A percentile compares a stretch with the other conserved stretches of the same genome.
Conservation (phyloP, 2,329 filamentous ascomycete species). For the Neofusicoccum cordaticola region DNA sequence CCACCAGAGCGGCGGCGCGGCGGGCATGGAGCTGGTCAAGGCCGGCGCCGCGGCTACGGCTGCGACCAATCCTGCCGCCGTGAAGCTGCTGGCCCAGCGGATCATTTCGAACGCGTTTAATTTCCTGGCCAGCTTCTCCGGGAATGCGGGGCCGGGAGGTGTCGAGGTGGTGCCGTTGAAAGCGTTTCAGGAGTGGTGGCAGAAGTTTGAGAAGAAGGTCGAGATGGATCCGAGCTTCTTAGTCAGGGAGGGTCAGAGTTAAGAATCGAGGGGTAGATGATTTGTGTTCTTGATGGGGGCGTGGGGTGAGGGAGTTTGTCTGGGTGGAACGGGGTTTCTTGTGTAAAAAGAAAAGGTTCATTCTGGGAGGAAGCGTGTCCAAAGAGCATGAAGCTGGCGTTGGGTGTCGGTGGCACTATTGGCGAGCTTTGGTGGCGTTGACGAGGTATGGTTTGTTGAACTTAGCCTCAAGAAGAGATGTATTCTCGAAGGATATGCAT, state of each 20-base stretch:
- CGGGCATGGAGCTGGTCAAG: slow-evolving; percentile 34
- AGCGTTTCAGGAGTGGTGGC: slow-evolving; percentile 97
- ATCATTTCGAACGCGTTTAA: slow-evolving; percentile 98
- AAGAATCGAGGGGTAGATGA: not conserved
- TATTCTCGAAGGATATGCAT: too few species aligned
- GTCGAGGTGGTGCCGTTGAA: slow-evolving; percentile 90
- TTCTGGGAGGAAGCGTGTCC: too few species aligned
- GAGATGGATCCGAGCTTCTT: slow-evolving; percentile 85
- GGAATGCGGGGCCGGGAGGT: slow-evolving; percentile 58
- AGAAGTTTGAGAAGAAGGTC: slow-evolving; percentile 86
- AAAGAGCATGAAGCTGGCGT: too few species aligned
- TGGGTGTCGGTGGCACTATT: not conserved
- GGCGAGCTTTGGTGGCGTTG: not conserved
- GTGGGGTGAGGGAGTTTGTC: not conserved
- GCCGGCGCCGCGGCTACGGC: slow-evolving; percentile 27
- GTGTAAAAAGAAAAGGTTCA: too few species aligned
- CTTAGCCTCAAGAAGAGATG: too few species aligned
- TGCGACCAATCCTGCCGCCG: slow-evolving; percentile 52
- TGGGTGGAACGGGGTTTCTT: not conserved
- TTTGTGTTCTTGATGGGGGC: too few species aligned
- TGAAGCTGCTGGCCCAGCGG: slow-evolving; percentile 78
- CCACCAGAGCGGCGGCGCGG: slow-evolving; percentile 18
- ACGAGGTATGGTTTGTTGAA: not conserved
- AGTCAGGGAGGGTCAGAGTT: slow-evolving; percentile 58
- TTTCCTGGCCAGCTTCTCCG: slow-evolving; percentile 84